These are phyloP conservation scores for Aspergillus neoniger DNA, from an alignment of 2,329 filamentous ascomycete genomes.

Conservation along the genomic window DNA sequence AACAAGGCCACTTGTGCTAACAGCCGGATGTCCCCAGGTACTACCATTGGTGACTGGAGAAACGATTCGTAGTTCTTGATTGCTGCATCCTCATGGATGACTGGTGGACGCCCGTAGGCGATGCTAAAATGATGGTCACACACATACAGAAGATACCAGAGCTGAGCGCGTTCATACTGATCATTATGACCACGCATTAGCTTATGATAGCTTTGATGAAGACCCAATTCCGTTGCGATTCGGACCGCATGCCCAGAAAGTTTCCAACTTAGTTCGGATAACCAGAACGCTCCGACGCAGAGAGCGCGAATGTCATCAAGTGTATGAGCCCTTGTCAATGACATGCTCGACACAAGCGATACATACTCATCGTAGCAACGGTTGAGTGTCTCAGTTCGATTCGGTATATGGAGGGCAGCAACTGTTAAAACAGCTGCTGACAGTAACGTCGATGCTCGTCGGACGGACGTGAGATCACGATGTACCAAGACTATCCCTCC, in stretches of 20 bases:
- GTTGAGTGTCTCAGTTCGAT: constrained; percentile 54
- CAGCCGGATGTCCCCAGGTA: constrained; percentile 58
- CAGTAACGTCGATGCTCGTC: constrained; percentile 57
- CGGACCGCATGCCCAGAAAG: constrained; percentile 61
- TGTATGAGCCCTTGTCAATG: constrained; percentile 60
- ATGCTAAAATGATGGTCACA: constrained; percentile 68
- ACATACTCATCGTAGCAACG: constrained; percentile 61
- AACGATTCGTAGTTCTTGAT: constrained; percentile 62
- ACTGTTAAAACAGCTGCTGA: constrained; percentile 60
- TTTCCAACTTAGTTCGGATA: constrained; percentile 64
- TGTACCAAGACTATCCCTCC: constrained; percentile 55
- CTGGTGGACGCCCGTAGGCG: constrained; percentile 60
- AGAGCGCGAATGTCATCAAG: constrained; percentile 61
- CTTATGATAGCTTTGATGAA: constrained; percentile 57
- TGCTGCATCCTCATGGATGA: constrained; percentile 60
- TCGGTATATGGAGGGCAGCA: constrained; percentile 60
- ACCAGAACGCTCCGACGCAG: constrained; percentile 64
- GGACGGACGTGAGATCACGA: constrained; percentile 53
- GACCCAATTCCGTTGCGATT: constrained; percentile 59
- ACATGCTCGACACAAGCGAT: constrained; percentile 57
- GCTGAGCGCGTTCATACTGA: constrained; percentile 57
- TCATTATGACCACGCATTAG: constrained; percentile 51
- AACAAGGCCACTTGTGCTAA: constrained; percentile 61
- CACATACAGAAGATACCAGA: constrained; percentile 66
- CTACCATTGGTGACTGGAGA: constrained; percentile 54